Conservation (phyloP, 495 filamentous ascomycete species). For the Xylaria acuta region DNA sequence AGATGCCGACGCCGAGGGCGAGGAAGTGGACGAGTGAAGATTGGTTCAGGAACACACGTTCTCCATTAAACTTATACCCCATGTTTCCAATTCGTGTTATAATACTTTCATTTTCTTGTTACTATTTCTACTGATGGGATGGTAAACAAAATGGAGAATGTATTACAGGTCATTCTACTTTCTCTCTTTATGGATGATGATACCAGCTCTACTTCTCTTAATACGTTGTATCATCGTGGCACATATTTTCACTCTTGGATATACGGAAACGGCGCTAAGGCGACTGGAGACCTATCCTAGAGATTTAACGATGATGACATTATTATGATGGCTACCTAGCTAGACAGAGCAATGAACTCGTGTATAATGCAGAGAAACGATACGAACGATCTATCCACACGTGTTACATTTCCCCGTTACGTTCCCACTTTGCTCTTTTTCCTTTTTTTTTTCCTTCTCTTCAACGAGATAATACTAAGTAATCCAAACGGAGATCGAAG, state of each 20-base stretch:
- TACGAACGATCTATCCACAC: background rate
- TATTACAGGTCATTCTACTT: background rate
- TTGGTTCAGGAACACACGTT: background rate
- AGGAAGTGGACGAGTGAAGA: constrained; percentile 36
- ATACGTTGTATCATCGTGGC: constrained; percentile 12
- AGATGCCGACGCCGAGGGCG: constrained; percentile 41
- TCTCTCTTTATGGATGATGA: constrained; percentile 1
- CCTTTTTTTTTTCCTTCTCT: background rate
- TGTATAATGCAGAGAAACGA: background rate
- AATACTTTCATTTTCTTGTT: constrained; percentile 17
- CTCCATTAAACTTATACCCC: constrained; percentile 1
- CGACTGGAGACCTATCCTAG: background rate
- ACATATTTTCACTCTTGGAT: background rate
- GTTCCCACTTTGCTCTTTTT: background rate
- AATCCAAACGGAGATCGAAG: background rate
- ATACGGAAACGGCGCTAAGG: background rate
- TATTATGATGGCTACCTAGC: constrained; percentile 6
- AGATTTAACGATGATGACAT: constrained; percentile 12
- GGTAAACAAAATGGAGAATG: constrained; percentile 14
- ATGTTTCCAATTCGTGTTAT: background rate
- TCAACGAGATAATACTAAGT: background rate
- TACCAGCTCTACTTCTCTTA: background rate
- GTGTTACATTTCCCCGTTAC: background rate
- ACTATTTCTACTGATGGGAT: constrained; percentile 13
- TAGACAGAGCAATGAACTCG: constrained; percentile 7